A percentile compares a stretch with the other conserved stretches of the same genome.
Conservation (phyloP, 352 stramenopile species). For the Chrysophaeum taylorii region DNA sequence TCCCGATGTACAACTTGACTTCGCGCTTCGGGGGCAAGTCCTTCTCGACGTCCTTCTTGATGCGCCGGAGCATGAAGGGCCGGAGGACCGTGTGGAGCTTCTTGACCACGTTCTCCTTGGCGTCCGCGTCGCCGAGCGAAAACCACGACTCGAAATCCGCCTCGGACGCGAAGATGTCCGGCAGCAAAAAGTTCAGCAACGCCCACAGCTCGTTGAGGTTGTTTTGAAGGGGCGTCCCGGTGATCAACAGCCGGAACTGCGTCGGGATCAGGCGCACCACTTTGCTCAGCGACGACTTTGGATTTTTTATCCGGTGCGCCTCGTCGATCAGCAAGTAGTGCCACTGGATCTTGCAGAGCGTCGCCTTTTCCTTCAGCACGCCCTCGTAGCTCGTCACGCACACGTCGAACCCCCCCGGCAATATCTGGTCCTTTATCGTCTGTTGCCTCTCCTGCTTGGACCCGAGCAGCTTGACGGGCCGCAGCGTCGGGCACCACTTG, state of each 20-base stretch:
- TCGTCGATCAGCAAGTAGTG: conserved; percentile 96
- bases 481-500: conserved; percentile 86
- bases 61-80: conserved; percentile 93
- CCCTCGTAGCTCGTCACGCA: conserved; percentile 91
- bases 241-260: conserved; percentile 71
- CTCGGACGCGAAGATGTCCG: conserved; percentile 74
- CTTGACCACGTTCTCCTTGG: conserved; percentile 91
- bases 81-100: conserved; percentile 83
- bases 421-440: conserved; percentile 39
- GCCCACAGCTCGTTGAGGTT: conserved; percentile 77
- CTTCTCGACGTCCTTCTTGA: conserved; percentile 94
- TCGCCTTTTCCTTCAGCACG: conserved; percentile 30
- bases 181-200: conserved; percentile 76
- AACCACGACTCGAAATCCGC: conserved; percentile 58
- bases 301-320: conserved; percentile 63
- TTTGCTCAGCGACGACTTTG: conserved; percentile 7
- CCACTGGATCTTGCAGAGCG: conserved; percentile 85
- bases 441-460: conserved; percentile 70
- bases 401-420: conserved; percentile 83
- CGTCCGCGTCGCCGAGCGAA: conserved; percentile 60
- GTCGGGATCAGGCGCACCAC: conserved; percentile 33
- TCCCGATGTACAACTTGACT: conserved; percentile 93
- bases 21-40: conserved; percentile 94
- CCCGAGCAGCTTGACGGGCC: conserved; percentile 89
- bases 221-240: conserved; percentile 84